Evolutionary conservation across 1,139 yeast genomes (phyloP).

Genomic region (Protomyces gravidus): DNA sequence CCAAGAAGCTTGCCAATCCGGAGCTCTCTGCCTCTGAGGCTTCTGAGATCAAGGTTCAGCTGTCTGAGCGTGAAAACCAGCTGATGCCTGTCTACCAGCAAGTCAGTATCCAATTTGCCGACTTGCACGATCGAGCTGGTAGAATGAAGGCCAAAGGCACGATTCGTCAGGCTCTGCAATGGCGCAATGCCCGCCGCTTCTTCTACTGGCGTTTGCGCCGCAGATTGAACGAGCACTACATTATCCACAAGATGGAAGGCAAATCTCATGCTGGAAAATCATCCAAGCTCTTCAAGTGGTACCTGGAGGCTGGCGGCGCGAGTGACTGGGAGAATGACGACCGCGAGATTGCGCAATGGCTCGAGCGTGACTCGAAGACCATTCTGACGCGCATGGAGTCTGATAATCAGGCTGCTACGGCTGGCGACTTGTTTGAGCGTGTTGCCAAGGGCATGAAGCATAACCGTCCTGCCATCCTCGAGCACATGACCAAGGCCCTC

Average conservation of each 20-base stretch:
- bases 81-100: conserved; percentile 87
- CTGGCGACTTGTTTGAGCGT: conserved; percentile 21
- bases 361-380: conserved; percentile 28
- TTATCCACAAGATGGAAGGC: conserved; percentile 60
- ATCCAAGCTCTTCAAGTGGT: conserved; percentile 28
- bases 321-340: conserved; percentile 30
- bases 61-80: conserved; percentile 71
- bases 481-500: conserved; percentile 22
- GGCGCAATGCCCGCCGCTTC: conserved; percentile 86
- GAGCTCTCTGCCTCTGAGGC: conserved; percentile 60
- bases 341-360: conserved; percentile 29
- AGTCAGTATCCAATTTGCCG: conserved; percentile 93
- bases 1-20: conserved; percentile 38
- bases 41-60: conserved; percentile 58
- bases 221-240: conserved; percentile 87
- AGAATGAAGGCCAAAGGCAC: conserved; percentile 96
- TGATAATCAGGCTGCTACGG: conserved; percentile 31
- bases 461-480: conserved; percentile 16
- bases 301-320: conserved; percentile 11
- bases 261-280: conserved; percentile 6
- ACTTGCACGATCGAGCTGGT: conserved; percentile 93
- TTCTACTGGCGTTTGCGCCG: conserved; percentile 99
- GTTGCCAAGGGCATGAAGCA: conserved; percentile 17
- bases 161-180: conserved; percentile 75
- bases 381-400: conserved; percentile 30